Evolutionary conservation across 164 flowering plant species (phyloP).

Genomic region (Litsea cubeba): DNA sequence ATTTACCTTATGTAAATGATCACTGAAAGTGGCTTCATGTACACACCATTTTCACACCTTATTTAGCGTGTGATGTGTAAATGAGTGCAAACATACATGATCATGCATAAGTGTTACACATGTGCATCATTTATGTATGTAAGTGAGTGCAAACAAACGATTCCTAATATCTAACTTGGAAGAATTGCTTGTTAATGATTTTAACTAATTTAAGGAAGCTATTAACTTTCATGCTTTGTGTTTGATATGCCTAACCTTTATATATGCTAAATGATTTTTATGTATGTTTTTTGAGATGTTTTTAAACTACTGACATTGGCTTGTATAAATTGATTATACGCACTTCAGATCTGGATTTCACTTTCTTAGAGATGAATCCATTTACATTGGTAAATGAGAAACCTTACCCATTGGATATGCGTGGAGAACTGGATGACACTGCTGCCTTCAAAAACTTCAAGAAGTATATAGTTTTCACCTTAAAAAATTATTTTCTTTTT

Average conservation of each 20-base stretch:
- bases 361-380: conserved; percentile 98
- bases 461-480: conserved; percentile 40
- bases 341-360: conserved; percentile 84
- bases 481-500: neutral
- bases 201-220: too few species aligned
- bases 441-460: conserved; percentile 98
- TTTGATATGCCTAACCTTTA: neutral
- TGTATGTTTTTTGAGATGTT: too few species aligned
- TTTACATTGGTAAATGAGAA: conserved; percentile 85
- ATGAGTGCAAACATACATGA: too few species aligned
- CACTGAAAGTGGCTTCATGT: too few species aligned
- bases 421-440: conserved; percentile 98
- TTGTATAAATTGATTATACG: neutral
- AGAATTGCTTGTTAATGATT: too few species aligned
- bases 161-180: too few species aligned
- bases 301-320: neutral
- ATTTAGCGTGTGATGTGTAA: too few species aligned
- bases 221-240: neutral
- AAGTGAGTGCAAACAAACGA: too few species aligned
- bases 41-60: too few species aligned
- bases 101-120: too few species aligned
- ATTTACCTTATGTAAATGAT: too few species aligned
- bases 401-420: conserved; percentile 99
- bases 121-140: too few species aligned
- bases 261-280: neutral